phyloP scores from a whole-genome alignment of 2,329 filamentous ascomycete species.

The Emergomyces pasteurianus region DNA sequence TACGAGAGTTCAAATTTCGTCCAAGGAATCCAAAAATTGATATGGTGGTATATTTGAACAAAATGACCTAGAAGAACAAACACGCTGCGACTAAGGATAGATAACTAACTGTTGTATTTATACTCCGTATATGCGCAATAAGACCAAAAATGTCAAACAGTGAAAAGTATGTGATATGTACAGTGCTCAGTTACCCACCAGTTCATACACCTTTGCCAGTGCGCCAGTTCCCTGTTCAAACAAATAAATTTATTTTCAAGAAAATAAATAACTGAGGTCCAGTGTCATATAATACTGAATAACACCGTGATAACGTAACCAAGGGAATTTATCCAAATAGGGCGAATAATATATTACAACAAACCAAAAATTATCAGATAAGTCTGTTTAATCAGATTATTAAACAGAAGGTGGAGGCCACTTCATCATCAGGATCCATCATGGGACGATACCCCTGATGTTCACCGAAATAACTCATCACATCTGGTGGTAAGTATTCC shows the following conservation, averaged over 20 bases:
- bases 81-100: neutral
- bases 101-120: neutral
- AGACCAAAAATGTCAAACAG: neutral
- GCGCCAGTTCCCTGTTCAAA: neutral
- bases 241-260: too few relatives aligned
- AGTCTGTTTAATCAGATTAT: neutral
- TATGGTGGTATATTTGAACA: neutral
- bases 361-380: neutral
- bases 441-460: constrained; percentile 20
- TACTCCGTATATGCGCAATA: neutral
- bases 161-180: neutral
- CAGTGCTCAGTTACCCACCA: neutral
- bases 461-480: constrained; percentile 44
- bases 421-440: constrained; percentile 14
- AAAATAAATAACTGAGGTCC: too few relatives aligned
- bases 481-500: constrained; percentile 58
- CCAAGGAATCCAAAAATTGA: neutral
- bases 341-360: neutral
- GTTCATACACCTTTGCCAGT: neutral
- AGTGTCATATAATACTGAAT: neutral
- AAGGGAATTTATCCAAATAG: neutral
- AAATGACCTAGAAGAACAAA: neutral
- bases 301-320: neutral
- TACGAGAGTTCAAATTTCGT: neutral
- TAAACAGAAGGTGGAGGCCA: constrained; percentile 12